phyloP scores from a whole-genome alignment of 202 grass and related monocot genomes.

The Dendrocalamus latiflorus region DNA sequence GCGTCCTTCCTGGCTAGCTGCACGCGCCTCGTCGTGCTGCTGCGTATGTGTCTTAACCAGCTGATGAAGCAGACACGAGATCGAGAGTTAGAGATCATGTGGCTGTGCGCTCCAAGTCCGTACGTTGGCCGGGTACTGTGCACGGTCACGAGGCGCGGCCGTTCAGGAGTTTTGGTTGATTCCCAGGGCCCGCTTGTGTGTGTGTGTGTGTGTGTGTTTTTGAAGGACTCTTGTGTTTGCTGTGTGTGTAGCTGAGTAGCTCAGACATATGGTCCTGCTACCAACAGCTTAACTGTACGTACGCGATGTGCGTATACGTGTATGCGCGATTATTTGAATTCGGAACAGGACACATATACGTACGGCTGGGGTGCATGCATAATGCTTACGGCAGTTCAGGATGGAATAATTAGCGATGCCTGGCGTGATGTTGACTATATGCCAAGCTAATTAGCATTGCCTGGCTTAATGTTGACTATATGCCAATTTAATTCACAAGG shows the following conservation, averaged over 20 bases:
- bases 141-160: slow-evolving; percentile 2
- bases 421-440: no score
- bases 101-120: background rate
- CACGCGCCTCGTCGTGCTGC: slow-evolving; percentile 7
- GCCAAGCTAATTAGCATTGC: background rate
- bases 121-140: slow-evolving; percentile 11
- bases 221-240: background rate
- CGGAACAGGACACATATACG: no score
- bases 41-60: background rate
- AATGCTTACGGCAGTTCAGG: no score
- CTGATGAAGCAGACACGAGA: background rate
- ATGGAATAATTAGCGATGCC: no score
- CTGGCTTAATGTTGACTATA: background rate
- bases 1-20: background rate
- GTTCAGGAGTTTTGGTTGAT: background rate
- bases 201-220: background rate
- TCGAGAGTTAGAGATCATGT: background rate
- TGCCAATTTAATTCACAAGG: background rate
- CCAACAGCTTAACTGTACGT: background rate
- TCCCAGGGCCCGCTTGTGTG: background rate
- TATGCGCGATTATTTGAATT: no score
- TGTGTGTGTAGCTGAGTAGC: background rate
- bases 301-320: no score
- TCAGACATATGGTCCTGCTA: background rate
- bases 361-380: no score